Percentiles rank a stretch among this genome's conserved stretches.
Conservation (phyloP, 2,329 filamentous ascomycete species). For the Parastagonospora avenae region DNA sequence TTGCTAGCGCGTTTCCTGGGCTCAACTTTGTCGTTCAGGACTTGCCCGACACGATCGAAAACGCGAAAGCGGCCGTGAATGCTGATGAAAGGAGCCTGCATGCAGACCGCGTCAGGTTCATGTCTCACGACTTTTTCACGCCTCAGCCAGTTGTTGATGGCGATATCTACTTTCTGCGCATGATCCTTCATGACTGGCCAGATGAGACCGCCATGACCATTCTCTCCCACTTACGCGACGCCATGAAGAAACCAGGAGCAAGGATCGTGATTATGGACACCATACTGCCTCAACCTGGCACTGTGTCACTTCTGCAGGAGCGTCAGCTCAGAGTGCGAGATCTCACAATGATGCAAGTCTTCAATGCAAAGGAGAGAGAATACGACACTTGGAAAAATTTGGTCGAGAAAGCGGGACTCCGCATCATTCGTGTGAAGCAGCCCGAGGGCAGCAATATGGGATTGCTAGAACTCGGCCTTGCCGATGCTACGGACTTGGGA, state of each 20-base stretch:
- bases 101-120: constrained; percentile 1
- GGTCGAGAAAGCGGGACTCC: background rate
- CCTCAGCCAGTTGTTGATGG: constrained; percentile 15
- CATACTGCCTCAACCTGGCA: background rate
- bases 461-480: background rate
- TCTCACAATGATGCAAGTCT: constrained; percentile 4
- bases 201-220: constrained; percentile 39
- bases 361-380: constrained; percentile 3
- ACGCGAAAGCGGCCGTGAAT: background rate
- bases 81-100: background rate
- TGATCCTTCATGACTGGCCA: constrained; percentile 43
- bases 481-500: background rate
- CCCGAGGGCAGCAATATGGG: constrained; percentile 2
- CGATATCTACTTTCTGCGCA: constrained; percentile 32
- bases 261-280: constrained; percentile 3
- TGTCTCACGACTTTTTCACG: constrained; percentile 12
- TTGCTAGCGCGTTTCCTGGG: constrained; percentile 2
- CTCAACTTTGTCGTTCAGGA: constrained; percentile 8
- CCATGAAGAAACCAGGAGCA: constrained; percentile 1
- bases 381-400: constrained; percentile 1
- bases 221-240: background rate
- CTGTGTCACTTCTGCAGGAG: background rate
- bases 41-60: constrained; percentile 4
- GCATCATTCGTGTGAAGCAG: background rate
- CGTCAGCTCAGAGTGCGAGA: background rate